Conservation (phyloP, 805 yeast genomes). For the Candida insectorum region DNA sequence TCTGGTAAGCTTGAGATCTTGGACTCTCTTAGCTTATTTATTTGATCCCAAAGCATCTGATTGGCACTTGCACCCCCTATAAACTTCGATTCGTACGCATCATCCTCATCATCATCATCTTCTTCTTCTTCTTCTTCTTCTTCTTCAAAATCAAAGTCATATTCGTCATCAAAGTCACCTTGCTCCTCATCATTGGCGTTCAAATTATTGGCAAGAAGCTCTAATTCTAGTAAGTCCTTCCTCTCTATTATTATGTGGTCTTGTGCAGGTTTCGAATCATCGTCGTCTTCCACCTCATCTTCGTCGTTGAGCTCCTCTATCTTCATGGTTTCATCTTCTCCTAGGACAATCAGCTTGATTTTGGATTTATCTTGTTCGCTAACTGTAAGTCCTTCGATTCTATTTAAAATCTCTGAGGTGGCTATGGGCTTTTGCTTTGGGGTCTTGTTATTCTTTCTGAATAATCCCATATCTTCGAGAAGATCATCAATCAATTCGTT, state of each 20-base stretch:
- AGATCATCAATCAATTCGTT: slow-evolving; percentile 25
- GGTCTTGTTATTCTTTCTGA: slow-evolving; percentile 31
- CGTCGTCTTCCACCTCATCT: slow-evolving; percentile 1
- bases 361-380: slow-evolving; percentile 25
- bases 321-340: slow-evolving; percentile 11
- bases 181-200: slow-evolving; percentile 39
- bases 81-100: slow-evolving; percentile 19
- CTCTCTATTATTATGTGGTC: slow-evolving; percentile 22
- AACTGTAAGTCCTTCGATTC: slow-evolving; percentile 24
- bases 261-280: slow-evolving; percentile 6
- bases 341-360: slow-evolving; percentile 21
- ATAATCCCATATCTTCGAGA: slow-evolving; percentile 33
- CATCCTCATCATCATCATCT: slow-evolving; percentile 29
- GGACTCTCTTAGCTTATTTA: slow-evolving; percentile 19
- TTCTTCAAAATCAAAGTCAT: slow-evolving; percentile 28
- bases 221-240: slow-evolving; percentile 50
- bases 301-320: slow-evolving; percentile 1
- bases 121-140: slow-evolving; percentile 33
- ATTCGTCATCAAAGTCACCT: slow-evolving; percentile 31
- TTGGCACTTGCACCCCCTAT: slow-evolving; percentile 12
- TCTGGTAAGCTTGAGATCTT: background rate
- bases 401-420: slow-evolving; percentile 5
- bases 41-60: slow-evolving; percentile 38
- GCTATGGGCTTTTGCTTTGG: slow-evolving; percentile 5
- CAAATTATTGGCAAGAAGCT: slow-evolving; percentile 50